Base-by-base conservation (phyloP, 257 asterid species). In the Forsythia viridissima region DNA sequence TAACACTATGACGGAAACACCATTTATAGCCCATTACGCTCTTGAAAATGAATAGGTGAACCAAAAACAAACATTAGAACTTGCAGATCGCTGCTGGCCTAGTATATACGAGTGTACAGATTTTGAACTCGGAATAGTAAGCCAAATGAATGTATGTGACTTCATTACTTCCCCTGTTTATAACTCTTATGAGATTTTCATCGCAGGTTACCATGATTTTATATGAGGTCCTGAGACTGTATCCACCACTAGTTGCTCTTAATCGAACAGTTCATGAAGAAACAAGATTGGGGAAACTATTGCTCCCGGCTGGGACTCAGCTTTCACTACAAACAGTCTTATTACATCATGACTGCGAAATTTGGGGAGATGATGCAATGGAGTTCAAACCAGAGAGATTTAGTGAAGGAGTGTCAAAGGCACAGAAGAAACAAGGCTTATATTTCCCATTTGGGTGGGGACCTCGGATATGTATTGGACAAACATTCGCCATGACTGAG, bases 391-490 rank as follows among this genome's bases (percentile, higher is more conserved):
- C 86, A 0, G 77, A 83, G 37, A 83, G 91, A 13, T 83, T 87
- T 38, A 44, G 80, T 0, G 79, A 79, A 66, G 89, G 89, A 42
- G 83, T 85, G 10, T 42, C 75, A 0, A 71, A 83, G 51, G 89
- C 86, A 18, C 80, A 79, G 0, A 83, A 79, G 72, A 70, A 70
- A 24, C 79, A 24, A 1, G 84, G 76, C 1, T 24, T 79, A 5
- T 88, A 76, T 71, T 85, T 84, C 73, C 92, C 90, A 0, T 88
- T 86, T n/a, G 87, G 89, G 0, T 77, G 88, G 89, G 90, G 92
- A 0, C 86, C 91, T 1, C 67, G 86, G 8, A 66, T 84, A 1
- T 84, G 92, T 36, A 41, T 82, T 0, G 89, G 92, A 4, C 88
- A 82, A 63, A 43, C n/a, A 8, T 86, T 88, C 21, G 87, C 87